Evolutionary conservation across 2,329 filamentous ascomycete species (phyloP).

Genomic region (Penicillium freii): DNA sequence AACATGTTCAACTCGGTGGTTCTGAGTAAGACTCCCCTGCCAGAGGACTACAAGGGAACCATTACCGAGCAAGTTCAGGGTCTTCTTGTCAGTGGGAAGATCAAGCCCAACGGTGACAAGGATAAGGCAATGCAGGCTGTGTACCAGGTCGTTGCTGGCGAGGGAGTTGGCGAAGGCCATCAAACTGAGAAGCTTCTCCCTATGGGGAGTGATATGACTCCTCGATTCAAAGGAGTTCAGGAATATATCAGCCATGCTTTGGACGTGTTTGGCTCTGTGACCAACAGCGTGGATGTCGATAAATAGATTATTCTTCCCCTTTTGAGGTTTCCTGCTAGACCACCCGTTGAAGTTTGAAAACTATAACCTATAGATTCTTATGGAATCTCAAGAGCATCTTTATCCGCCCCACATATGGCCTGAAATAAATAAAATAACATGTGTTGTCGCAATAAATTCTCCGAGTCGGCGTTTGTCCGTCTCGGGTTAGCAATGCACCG

Average conservation of each 20-base stretch:
- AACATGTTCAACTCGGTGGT: not conserved
- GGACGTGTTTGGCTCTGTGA: not conserved
- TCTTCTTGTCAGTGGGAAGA: not conserved
- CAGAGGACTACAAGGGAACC: not conserved
- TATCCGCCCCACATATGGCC: too few relatives aligned
- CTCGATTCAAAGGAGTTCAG: not conserved
- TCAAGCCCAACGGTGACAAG: not conserved
- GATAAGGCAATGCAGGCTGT: not conserved
- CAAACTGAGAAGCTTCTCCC: not conserved
- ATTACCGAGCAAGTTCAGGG: not conserved
- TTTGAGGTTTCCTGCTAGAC: not conserved
- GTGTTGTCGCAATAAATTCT: not conserved
- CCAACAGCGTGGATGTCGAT: not conserved
- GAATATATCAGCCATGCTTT: not conserved
- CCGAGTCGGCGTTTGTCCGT: slow-evolving; percentile 2
- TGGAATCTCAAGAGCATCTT: not conserved
- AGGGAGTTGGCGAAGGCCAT: not conserved
- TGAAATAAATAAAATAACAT: not conserved
- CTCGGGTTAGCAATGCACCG: slow-evolving; percentile 35
- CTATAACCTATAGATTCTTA: too few relatives aligned
- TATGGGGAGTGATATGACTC: not conserved
- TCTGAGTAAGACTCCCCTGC: not conserved
- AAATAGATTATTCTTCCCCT: not conserved
- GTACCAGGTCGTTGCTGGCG: not conserved
- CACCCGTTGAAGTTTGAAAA: not conserved